Percentiles rank a stretch among this genome's conserved stretches.
Evolutionary conservation across 2,329 filamentous ascomycete genomes (phyloP).

Genomic region (Apiospora koreana): DNA sequence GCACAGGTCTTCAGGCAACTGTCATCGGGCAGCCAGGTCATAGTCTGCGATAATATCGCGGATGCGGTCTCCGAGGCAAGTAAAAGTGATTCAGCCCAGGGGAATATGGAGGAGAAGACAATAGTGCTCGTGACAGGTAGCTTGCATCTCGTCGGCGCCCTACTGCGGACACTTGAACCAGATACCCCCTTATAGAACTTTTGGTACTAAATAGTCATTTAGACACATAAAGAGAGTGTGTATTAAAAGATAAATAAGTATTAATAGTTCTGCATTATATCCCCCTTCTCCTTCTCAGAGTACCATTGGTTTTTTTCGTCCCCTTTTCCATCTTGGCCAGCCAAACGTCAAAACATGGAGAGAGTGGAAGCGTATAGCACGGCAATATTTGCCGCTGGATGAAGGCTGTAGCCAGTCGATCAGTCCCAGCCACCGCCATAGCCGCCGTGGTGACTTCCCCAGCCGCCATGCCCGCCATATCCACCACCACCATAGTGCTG

Average conservation of each 20-base stretch:
- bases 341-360: too few relatives aligned
- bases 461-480: background rate
- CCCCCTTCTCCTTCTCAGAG: too few relatives aligned
- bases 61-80: conserved; percentile 66
- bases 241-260: too few relatives aligned
- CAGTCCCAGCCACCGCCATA: background rate
- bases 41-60: conserved; percentile 67
- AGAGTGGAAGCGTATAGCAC: too few relatives aligned
- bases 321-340: too few relatives aligned
- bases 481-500: too few relatives aligned
- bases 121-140: conserved; percentile 76
- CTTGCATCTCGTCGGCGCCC: conserved; percentile 78
- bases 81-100: conserved; percentile 34
- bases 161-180: conserved; percentile 68
- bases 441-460: background rate
- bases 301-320: too few relatives aligned
- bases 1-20: conserved; percentile 61
- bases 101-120: conserved; percentile 41
- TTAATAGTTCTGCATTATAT: too few relatives aligned
- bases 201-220: too few relatives aligned
- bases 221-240: too few relatives aligned
- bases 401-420: background rate
- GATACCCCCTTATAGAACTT: background rate
- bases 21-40: conserved; percentile 46
- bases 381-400: too few relatives aligned